phyloP scores from a whole-genome alignment of 495 filamentous ascomycete species.

The Trypethelium eluteriae region DNA sequence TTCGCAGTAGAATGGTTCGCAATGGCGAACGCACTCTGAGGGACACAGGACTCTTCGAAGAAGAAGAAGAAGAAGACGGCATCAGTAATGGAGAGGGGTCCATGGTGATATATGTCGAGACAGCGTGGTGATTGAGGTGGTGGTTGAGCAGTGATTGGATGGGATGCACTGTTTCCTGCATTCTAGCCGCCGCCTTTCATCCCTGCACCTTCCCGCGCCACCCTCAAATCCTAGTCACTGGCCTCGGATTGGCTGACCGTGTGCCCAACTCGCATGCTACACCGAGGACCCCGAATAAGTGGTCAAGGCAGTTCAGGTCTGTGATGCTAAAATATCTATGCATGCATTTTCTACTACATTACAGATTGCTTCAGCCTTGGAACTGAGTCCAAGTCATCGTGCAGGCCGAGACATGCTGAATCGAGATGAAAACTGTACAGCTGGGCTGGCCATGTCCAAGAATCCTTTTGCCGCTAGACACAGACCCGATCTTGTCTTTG shows the following conservation, averaged over 20 bases:
- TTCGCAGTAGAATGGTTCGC: neutral
- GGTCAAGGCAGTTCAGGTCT: neutral
- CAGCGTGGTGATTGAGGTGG: neutral
- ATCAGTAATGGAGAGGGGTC: neutral
- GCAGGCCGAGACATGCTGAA: neutral
- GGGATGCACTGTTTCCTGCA: neutral
- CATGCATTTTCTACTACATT: slow-evolving; percentile 1
- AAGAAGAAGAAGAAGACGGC: neutral
- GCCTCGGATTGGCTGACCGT: neutral
- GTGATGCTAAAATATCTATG: slow-evolving; percentile 9
- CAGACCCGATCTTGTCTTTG: neutral
- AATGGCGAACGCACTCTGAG: neutral
- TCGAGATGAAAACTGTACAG: slow-evolving; percentile 2
- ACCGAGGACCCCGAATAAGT: neutral
- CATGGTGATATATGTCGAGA: slow-evolving; percentile 9
- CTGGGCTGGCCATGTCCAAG: neutral
- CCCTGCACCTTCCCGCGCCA: neutral
- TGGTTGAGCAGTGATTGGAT: neutral
- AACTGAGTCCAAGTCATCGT: neutral
- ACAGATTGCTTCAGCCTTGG: neutral
- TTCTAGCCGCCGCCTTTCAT: neutral
- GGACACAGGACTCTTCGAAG: neutral
- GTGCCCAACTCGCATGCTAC: slow-evolving; percentile 5
- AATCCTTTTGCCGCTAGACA: neutral
- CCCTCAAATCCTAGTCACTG: neutral